These are phyloP conservation scores for Lachancea fermentati DNA, from an alignment of 805 yeast genomes.

Conservation along the genomic window DNA sequence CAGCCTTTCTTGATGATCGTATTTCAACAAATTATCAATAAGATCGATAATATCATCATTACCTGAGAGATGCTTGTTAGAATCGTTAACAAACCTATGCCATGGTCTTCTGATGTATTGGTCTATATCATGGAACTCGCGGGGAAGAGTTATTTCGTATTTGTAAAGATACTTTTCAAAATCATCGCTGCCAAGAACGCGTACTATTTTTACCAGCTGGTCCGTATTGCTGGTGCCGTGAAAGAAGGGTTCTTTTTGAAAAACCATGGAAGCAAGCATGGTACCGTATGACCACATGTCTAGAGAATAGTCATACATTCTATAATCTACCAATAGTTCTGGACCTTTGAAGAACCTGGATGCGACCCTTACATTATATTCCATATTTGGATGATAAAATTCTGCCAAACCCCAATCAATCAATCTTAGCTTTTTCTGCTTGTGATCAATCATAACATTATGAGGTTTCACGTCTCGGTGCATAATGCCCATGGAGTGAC, in stretches of 20 bases:
- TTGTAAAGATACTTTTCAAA: conserved; percentile 61
- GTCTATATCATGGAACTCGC: conserved; percentile 73
- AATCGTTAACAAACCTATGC: conserved; percentile 65
- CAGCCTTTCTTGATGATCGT: conserved; percentile 83
- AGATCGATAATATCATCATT: conserved; percentile 73
- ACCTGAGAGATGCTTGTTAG: conserved; percentile 58
- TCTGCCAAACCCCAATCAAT: conserved; percentile 98
- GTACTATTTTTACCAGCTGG: conserved; percentile 83
- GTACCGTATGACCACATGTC: conserved; percentile 96
- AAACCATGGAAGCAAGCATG: conserved; percentile 83
- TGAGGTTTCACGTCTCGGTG: conserved; percentile 96
- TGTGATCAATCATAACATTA: conserved; percentile 90
- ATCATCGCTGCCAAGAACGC: conserved; percentile 82
- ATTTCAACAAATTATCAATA: conserved; percentile 70
- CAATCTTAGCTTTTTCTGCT: conserved; percentile 59
- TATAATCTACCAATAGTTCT: conserved; percentile 77
- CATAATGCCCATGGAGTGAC: conserved; percentile 93
- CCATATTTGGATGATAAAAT: conserved; percentile 83
- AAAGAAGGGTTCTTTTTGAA: conserved; percentile 88
- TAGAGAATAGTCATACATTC: conserved; percentile 84
- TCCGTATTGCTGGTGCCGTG: conserved; percentile 88
- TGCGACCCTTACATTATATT: conserved; percentile 90
- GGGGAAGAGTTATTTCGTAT: conserved; percentile 64
- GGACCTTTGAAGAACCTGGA: conserved; percentile 93
- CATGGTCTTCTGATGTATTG: conserved; percentile 81